Percentiles rank a stretch among this genome's conserved stretches.
Conservation (phyloP, 495 filamentous ascomycete genomes). For the Aspergillus affinis region DNA sequence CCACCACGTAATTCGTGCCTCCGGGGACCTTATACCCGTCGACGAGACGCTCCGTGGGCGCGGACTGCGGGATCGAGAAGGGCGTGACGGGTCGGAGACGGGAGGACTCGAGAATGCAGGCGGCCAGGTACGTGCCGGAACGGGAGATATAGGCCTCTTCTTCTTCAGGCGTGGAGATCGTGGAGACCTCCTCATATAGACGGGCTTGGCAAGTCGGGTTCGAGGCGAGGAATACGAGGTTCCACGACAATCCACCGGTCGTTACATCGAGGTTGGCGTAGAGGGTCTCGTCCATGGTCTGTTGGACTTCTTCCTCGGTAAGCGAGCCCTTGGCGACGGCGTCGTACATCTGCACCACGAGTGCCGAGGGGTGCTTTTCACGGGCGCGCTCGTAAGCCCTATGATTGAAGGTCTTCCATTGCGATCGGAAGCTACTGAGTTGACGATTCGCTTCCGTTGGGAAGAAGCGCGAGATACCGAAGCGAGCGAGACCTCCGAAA, state of each 20-base stretch:
- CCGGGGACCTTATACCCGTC: slow-evolving; percentile 27
- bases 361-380: slow-evolving; percentile 2
- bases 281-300: slow-evolving; percentile 46
- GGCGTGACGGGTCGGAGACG: slow-evolving; percentile 36
- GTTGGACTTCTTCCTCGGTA: slow-evolving; percentile 27
- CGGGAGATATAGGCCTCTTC: slow-evolving; percentile 20
- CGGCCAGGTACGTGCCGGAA: slow-evolving; percentile 24
- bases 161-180: neutral
- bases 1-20: slow-evolving; percentile 36
- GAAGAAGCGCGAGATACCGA: slow-evolving; percentile 14
- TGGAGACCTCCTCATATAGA: slow-evolving; percentile 24
- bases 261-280: slow-evolving; percentile 51
- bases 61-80: slow-evolving; percentile 36
- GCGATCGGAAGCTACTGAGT: slow-evolving; percentile 21
- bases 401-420: slow-evolving; percentile 24
- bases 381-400: slow-evolving; percentile 9
- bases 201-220: slow-evolving; percentile 26
- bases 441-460: slow-evolving; percentile 20
- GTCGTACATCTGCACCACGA: slow-evolving; percentile 24
- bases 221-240: slow-evolving; percentile 37
- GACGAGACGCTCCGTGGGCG: slow-evolving; percentile 29
- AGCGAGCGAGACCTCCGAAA: slow-evolving; percentile 29
- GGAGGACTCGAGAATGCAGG: slow-evolving; percentile 33
- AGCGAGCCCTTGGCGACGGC: slow-evolving; percentile 17
- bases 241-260: slow-evolving; percentile 38